These are phyloP conservation scores for Rostrohypoxylon terebratum DNA, from an alignment of 495 filamentous ascomycete species.

Conservation along the genomic window DNA sequence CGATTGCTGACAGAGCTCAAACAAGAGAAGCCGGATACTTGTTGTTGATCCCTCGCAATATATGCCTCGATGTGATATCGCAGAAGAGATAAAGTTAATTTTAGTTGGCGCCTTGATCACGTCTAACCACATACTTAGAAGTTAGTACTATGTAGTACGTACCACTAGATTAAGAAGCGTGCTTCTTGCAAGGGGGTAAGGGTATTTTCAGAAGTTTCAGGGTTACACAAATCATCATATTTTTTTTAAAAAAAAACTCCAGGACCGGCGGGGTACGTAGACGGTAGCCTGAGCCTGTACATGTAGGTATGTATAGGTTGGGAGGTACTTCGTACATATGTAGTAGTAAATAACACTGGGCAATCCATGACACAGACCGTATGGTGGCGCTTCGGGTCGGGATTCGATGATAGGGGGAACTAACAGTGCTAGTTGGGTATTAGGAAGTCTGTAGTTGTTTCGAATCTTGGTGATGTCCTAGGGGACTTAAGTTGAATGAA, in stretches of 20 bases:
- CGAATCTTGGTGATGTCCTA: neutral
- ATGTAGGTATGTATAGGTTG: no score
- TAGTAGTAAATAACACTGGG: no score
- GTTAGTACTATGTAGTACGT: no score
- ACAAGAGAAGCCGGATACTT: neutral
- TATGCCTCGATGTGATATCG: neutral
- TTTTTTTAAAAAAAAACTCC: neutral
- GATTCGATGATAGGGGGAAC: neutral
- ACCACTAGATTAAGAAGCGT: neutral
- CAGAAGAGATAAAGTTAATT: neutral
- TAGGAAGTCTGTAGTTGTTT: neutral
- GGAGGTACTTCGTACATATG: no score
- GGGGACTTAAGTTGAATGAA: neutral
- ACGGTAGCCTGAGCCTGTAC: no score
- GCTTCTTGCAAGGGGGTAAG: neutral
- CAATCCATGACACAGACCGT: neutral
- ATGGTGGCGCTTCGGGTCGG: neutral
- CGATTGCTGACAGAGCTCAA: neutral
- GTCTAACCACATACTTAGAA: no score
- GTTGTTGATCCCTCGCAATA: neutral
- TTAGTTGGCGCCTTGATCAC: neutral
- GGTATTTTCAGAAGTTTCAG: neutral
- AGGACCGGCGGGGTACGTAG: neutral
- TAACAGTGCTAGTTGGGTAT: neutral
- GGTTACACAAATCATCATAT: neutral